Conservation (phyloP, 331 rosid species). For the Rosa hybrid region DNA sequence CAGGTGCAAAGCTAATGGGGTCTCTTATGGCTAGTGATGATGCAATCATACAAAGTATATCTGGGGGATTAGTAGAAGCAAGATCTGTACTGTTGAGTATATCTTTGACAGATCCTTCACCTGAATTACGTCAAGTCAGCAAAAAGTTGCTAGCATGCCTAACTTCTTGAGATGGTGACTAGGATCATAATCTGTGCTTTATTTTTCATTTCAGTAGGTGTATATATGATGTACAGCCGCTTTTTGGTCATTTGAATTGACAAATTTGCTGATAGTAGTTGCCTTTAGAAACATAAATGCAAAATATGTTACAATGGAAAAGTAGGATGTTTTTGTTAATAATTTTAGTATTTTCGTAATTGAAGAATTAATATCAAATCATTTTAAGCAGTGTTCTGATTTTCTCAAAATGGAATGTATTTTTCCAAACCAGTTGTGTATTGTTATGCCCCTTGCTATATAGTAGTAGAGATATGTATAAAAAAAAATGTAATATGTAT, state of each 20-base stretch:
- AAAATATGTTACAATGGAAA: background rate
- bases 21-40: constrained; percentile 91
- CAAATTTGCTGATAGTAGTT: no score
- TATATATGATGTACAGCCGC: background rate
- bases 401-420: no score
- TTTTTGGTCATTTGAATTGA: background rate
- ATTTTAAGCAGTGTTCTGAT: no score
- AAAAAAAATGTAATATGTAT: no score
- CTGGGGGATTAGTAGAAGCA: constrained; percentile 64
- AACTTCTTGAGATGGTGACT: constrained; percentile 42
- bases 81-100: constrained; percentile 59
- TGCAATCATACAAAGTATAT: constrained; percentile 62
- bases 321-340: background rate
- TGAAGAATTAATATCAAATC: no score
- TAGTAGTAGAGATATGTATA: no score
- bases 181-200: background rate
- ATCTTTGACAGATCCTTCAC: constrained; percentile 59
- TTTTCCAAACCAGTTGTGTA: no score
- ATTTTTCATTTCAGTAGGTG: background rate
- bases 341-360: no score
- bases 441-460: no score
- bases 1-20: constrained; percentile 81
- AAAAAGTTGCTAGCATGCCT: constrained; percentile 69
- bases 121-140: constrained; percentile 63
- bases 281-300: background rate